Conservation (phyloP, 306 rosid genomes). For the Trifolium repens region DNA sequence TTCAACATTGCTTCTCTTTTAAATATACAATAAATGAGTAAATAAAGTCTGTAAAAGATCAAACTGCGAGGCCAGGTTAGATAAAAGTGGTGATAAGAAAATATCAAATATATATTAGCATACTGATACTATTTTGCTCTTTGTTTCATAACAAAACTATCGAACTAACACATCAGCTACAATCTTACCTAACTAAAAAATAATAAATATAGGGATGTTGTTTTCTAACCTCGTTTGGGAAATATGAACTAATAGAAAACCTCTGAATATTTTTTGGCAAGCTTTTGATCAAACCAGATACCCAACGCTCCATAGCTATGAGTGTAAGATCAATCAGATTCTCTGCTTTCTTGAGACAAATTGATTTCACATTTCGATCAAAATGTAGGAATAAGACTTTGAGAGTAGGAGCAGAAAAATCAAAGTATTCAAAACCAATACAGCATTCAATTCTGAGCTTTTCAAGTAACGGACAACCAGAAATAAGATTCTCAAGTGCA, state of each 20-base stretch:
- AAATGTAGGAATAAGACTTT: neutral
- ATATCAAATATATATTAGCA: too few relatives aligned
- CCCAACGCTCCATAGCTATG: neutral
- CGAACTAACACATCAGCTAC: neutral
- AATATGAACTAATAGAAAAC: neutral
- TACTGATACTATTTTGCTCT: too few relatives aligned
- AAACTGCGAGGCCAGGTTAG: too few relatives aligned
- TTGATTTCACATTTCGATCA: neutral
- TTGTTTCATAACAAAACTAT: neutral
- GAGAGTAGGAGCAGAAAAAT: neutral
- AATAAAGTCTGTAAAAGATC: neutral
- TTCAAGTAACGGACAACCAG: neutral
- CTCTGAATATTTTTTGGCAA: neutral
- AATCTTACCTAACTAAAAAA: neutral
- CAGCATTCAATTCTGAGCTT: too few relatives aligned
- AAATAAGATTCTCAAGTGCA: neutral
- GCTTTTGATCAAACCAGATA: slow-evolving; percentile 11
- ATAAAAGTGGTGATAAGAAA: too few relatives aligned
- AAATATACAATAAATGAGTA: neutral
- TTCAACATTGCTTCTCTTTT: neutral
- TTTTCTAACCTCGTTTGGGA: slow-evolving; percentile 21
- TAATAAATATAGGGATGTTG: neutral
- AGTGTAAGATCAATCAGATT: neutral
- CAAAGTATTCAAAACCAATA: neutral
- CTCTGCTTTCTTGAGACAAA: neutral